These are phyloP conservation scores for Phaeolepiota aurea DNA, from an alignment of 768 basidiomycete genomes.

Conservation along the genomic window DNA sequence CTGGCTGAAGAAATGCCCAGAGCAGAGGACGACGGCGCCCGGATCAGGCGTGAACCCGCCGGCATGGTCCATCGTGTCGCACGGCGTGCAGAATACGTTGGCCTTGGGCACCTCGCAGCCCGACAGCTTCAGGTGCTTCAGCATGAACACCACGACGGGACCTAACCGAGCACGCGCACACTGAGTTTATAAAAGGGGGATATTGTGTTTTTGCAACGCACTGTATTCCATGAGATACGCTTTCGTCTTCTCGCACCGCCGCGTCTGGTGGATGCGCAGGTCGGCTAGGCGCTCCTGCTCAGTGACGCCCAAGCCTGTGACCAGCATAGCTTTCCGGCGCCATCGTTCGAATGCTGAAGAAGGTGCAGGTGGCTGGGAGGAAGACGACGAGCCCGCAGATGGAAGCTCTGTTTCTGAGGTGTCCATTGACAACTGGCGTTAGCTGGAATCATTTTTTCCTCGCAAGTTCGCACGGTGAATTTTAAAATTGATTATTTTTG, in stretches of 20 bases:
- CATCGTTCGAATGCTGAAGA: slow-evolving; percentile 38
- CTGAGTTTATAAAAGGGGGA: no score
- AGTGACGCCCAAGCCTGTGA: slow-evolving; percentile 40
- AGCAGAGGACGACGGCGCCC: slow-evolving; percentile 78
- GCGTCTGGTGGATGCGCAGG: slow-evolving; percentile 24
- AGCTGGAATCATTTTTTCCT: neutral
- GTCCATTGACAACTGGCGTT: neutral
- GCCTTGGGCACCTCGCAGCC: slow-evolving; percentile 63
- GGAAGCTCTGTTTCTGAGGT: slow-evolving; percentile 16
- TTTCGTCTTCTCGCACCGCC: slow-evolving; percentile 64
- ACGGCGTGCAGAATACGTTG: slow-evolving; percentile 80
- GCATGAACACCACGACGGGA: slow-evolving; percentile 83
- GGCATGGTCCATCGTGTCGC: slow-evolving; percentile 49
- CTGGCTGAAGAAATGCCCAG: slow-evolving; percentile 73
- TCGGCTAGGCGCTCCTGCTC: slow-evolving; percentile 36
- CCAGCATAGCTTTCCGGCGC: slow-evolving; percentile 34
- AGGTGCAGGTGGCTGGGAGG: slow-evolving; percentile 14
- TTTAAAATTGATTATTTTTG: no score
- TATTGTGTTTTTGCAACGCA: slow-evolving; percentile 28
- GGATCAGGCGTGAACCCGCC: slow-evolving; percentile 80
- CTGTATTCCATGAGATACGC: slow-evolving; percentile 60
- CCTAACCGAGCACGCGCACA: no score
- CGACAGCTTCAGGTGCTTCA: slow-evolving; percentile 75
- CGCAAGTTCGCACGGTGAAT: no score
- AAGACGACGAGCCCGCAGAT: slow-evolving; percentile 9